Conservation (phyloP, 1,284 basidiomycete species). For the Stygiomarasmius scandens region DNA sequence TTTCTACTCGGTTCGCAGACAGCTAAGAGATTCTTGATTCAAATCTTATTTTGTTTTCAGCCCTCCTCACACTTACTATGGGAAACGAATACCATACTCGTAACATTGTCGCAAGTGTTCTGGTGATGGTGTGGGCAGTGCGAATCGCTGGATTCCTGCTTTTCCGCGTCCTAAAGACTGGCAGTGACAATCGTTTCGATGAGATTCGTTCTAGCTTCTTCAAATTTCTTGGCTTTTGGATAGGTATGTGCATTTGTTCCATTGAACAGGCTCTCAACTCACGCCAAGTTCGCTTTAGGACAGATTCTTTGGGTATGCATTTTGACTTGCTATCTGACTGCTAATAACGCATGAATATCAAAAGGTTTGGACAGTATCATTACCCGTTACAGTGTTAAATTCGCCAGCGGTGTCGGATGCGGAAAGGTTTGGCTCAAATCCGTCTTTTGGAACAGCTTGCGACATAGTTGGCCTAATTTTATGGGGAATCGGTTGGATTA, state of each 20-base stretch:
- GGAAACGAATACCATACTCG: conserved; percentile 62
- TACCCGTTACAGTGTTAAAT: conserved; percentile 68
- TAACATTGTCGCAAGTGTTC: conserved; percentile 59
- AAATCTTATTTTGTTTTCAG: conserved; percentile 28
- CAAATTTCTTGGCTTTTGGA: conserved; percentile 69
- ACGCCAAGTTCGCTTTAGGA: conserved; percentile 26
- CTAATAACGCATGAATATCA: neutral
- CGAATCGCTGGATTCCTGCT: conserved; percentile 65
- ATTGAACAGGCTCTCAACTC: neutral
- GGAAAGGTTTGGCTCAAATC: conserved; percentile 45
- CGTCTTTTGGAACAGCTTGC: conserved; percentile 59
- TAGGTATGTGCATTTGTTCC: conserved; percentile 35
- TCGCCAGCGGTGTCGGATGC: conserved; percentile 64
- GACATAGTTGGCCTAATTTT: conserved; percentile 74
- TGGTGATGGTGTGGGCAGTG: conserved; percentile 68
- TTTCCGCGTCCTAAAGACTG: conserved; percentile 67
- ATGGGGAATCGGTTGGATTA: conserved; percentile 62
- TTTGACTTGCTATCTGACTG: neutral
- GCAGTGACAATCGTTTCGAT: conserved; percentile 69
- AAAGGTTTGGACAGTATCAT: conserved; percentile 68
- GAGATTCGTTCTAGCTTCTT: conserved; percentile 68
- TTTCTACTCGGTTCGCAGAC: conserved; percentile 52
- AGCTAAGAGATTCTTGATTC: neutral
- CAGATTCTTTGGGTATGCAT: conserved; percentile 57
- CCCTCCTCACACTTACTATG: conserved; percentile 54